Evolutionary conservation across 257 asterid species (phyloP).

Genomic region (Cynanchum wilfordii): DNA sequence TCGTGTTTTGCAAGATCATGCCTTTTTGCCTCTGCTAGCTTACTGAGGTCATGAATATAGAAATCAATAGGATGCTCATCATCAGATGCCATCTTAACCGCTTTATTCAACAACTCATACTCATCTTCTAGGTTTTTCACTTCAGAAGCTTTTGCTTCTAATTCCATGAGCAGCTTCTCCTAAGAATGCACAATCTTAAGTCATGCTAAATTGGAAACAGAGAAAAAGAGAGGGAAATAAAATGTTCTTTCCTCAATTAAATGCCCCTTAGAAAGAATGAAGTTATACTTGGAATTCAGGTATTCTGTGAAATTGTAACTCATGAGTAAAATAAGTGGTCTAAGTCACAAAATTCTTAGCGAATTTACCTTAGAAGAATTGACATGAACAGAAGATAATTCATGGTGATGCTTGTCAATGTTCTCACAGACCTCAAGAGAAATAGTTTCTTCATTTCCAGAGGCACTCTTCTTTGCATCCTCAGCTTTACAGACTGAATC

Average conservation of each 20-base stretch:
- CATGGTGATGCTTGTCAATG: constrained; percentile 1
- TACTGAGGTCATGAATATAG: constrained; percentile 41
- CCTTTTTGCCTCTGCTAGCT: constrained; percentile 44
- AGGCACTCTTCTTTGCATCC: constrained; percentile 11
- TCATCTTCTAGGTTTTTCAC: constrained; percentile 33
- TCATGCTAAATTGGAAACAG: neutral
- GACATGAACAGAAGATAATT: constrained; percentile 1
- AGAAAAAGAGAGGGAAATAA: too few relatives aligned
- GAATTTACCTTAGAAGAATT: constrained; percentile 25
- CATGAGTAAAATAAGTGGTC: neutral
- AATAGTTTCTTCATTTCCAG: constrained; percentile 14
- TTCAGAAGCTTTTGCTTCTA: constrained; percentile 27
- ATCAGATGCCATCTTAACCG: constrained; percentile 38
- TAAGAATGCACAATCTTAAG: constrained; percentile 15
- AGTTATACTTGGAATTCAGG: neutral
- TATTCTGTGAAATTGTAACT: neutral
- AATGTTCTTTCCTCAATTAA: neutral
- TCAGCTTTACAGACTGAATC: constrained; percentile 11
- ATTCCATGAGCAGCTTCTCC: constrained; percentile 21
- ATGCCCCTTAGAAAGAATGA: neutral
- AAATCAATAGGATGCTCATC: constrained; percentile 31
- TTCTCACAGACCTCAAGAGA: constrained; percentile 10
- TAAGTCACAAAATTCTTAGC: neutral
- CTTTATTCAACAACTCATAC: constrained; percentile 37
- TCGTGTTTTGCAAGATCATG: constrained; percentile 40